These are phyloP conservation scores for Mangifera indica DNA, from an alignment of 345 rosid genomes.

Conservation along the genomic window DNA sequence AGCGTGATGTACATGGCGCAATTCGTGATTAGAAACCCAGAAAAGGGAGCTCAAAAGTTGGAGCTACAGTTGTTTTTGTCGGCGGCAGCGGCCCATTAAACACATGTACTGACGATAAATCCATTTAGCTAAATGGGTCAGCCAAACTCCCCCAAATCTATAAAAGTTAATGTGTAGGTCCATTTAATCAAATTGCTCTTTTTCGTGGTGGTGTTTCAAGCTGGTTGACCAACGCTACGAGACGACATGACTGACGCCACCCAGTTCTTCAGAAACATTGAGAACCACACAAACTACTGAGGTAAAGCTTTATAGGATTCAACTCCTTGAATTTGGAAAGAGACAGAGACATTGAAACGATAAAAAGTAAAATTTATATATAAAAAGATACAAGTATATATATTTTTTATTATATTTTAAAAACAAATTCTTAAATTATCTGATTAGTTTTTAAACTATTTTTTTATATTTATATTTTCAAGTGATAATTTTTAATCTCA, in stretches of 20 bases:
- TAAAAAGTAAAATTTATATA: background rate
- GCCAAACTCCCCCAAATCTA: slow-evolving; percentile 7
- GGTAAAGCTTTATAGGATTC: slow-evolving; percentile 29
- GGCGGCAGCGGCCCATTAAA: slow-evolving; percentile 15
- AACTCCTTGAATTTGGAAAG: slow-evolving; percentile 32
- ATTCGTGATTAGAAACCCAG: too few species aligned
- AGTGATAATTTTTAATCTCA: too few species aligned
- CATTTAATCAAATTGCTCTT: slow-evolving; percentile 19
- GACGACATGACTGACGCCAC: slow-evolving; percentile 15
- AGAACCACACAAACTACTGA: slow-evolving; percentile 39
- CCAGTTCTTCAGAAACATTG: slow-evolving; percentile 1
- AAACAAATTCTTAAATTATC: too few species aligned
- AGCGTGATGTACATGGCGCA: too few species aligned
- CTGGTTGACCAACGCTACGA: slow-evolving; percentile 27
- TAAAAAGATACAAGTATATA: too few species aligned
- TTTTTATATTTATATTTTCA: too few species aligned
- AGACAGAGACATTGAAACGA: background rate
- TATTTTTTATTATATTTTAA: too few species aligned
- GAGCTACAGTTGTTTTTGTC: slow-evolving; percentile 12
- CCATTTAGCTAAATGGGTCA: slow-evolving; percentile 26
- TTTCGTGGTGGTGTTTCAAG: slow-evolving; percentile 6
- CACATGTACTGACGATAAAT: slow-evolving; percentile 23
- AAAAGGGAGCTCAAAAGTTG: background rate
- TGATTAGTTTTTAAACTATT: too few species aligned
- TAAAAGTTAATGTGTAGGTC: slow-evolving; percentile 10